Evolutionary conservation across 805 yeast species (phyloP).

Genomic region (Ogataea nitratoaversa): DNA sequence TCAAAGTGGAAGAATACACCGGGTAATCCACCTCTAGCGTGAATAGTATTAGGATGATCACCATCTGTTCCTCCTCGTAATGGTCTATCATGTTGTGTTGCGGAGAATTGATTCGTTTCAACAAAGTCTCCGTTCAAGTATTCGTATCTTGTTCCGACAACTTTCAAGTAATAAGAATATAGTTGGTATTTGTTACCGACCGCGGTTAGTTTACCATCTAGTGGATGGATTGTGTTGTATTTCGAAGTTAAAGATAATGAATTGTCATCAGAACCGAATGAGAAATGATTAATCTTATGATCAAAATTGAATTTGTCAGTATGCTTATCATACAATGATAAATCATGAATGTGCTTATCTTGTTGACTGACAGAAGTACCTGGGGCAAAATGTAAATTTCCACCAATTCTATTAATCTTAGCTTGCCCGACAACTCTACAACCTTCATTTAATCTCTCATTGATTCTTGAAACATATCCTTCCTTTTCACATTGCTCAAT

Average conservation of each 20-base stretch:
- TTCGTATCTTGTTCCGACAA: constrained; percentile 86
- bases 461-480: constrained; percentile 69
- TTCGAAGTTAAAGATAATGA: constrained; percentile 25
- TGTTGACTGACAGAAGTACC: constrained; percentile 66
- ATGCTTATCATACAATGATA: constrained; percentile 61
- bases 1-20: constrained; percentile 87
- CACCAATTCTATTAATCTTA: constrained; percentile 77
- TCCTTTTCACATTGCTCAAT: constrained; percentile 89
- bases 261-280: constrained; percentile 63
- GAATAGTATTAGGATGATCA: constrained; percentile 84
- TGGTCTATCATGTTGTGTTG: constrained; percentile 84
- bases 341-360: constrained; percentile 77
- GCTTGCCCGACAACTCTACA: constrained; percentile 82
- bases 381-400: constrained; percentile 94
- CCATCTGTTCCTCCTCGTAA: constrained; percentile 81
- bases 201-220: constrained; percentile 48
- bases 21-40: constrained; percentile 83
- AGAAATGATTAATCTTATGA: constrained; percentile 74
- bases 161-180: constrained; percentile 77
- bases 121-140: constrained; percentile 47
- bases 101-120: constrained; percentile 89
- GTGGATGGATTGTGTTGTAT: constrained; percentile 54
- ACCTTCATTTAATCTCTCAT: constrained; percentile 68
- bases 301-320: constrained; percentile 62
- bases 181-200: constrained; percentile 53